Conservation (phyloP, 2,329 filamentous ascomycete genomes). For the Exserohilum turcica region DNA sequence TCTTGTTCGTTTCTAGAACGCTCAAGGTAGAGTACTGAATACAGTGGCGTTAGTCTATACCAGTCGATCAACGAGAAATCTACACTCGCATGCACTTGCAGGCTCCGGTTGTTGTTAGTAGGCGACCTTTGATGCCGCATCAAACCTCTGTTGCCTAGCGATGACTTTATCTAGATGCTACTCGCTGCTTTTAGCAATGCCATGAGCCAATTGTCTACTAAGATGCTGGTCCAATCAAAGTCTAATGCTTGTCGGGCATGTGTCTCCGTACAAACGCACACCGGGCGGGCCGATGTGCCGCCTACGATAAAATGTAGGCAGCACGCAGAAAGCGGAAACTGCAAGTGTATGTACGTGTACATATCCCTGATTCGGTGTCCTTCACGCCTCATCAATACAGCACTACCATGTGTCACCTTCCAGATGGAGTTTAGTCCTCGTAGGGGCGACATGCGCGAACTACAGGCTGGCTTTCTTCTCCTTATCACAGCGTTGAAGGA, state of each 20-base stretch:
- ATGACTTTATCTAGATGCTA: background rate
- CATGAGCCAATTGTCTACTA: background rate
- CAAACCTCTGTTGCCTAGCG: background rate
- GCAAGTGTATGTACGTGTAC: slow-evolving; percentile 1
- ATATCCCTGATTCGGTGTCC: background rate
- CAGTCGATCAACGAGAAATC: background rate
- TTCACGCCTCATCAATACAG: background rate
- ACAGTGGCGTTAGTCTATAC: background rate
- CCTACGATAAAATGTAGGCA: background rate
- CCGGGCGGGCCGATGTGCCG: background rate
- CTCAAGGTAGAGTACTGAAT: background rate
- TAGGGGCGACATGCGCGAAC: background rate
- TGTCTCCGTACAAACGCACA: background rate
- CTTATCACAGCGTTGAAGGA: background rate
- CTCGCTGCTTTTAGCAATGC: background rate
- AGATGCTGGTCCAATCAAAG: background rate
- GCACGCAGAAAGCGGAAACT: slow-evolving; percentile 1
- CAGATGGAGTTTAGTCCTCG: background rate
- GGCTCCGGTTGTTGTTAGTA: background rate
- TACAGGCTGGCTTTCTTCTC: background rate
- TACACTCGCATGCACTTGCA: background rate
- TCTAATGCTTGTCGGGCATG: background rate
- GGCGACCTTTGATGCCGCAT: background rate
- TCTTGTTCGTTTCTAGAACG: slow-evolving; percentile 21
- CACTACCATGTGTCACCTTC: no score